These are phyloP conservation scores for Irineochytrium annulatum DNA, from an alignment of 192 early-diverging fungal genomes.

Conservation along the genomic window DNA sequence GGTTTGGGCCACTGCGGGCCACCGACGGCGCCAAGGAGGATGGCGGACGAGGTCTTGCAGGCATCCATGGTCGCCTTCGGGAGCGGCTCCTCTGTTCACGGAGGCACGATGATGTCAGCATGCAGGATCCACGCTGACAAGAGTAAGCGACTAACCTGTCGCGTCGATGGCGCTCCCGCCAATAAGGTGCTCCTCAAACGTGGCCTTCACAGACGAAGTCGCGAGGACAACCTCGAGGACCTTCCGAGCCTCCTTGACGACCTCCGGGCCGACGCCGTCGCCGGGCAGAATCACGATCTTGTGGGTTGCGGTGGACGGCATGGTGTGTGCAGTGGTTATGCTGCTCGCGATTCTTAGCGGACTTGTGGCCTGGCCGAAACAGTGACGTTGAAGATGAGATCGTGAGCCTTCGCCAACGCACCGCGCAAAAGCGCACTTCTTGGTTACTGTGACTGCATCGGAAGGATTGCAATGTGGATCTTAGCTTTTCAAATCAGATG, in stretches of 20 bases:
- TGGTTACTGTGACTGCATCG: no score
- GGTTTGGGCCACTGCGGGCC: slow-evolving; percentile 90
- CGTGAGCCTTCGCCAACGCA: no score
- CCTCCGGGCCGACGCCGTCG: slow-evolving; percentile 96
- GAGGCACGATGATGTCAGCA: not conserved
- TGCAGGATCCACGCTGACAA: slow-evolving; percentile 1
- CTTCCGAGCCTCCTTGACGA: slow-evolving; percentile 84
- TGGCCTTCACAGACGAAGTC: slow-evolving; percentile 55
- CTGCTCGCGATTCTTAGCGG: no score
- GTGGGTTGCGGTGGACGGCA: no score
- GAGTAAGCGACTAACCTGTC: slow-evolving; percentile 46
- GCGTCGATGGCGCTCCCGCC: slow-evolving; percentile 91
- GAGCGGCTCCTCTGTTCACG: slow-evolving; percentile 67
- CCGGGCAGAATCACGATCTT: no score
- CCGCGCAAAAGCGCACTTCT: no score
- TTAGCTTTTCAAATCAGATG: no score
- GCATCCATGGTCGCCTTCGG: slow-evolving; percentile 78
- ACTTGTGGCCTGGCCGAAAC: no score
- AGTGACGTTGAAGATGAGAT: no score
- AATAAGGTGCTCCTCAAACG: slow-evolving; percentile 78
- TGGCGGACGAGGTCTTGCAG: slow-evolving; percentile 80
- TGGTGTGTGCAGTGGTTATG: no score
- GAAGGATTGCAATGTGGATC: no score
- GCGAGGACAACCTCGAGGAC: slow-evolving; percentile 76
- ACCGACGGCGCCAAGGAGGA: slow-evolving; percentile 95